phyloP scores from a whole-genome alignment of 345 rosid species.

The Laguncularia racemosa region DNA sequence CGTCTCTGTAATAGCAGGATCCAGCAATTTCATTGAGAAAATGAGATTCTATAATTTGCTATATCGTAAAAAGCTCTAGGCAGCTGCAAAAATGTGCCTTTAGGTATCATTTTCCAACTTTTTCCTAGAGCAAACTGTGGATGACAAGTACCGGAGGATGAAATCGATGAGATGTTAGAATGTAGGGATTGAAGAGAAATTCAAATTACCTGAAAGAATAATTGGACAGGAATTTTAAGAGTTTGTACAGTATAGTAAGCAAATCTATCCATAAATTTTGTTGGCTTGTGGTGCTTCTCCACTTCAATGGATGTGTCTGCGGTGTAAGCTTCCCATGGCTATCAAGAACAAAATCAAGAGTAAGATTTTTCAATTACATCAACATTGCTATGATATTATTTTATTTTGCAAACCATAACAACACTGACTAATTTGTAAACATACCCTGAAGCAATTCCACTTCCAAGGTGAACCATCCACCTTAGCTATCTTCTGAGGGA shows the following conservation, averaged over 20 bases:
- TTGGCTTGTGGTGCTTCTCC: constrained; percentile 47
- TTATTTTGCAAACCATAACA: too few species aligned
- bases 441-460: constrained; percentile 57
- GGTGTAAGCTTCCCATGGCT: constrained; percentile 62
- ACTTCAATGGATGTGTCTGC: constrained; percentile 47
- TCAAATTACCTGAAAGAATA: constrained; percentile 44
- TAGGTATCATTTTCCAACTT: too few species aligned
- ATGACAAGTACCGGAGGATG: not conserved
- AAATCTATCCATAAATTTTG: constrained; percentile 39
- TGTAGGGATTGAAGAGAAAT: too few species aligned
- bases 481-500: constrained; percentile 33
- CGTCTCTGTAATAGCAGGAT: constrained; percentile 24
- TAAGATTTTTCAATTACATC: too few species aligned
- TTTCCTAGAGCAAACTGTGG: not conserved
- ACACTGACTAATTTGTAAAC: not conserved
- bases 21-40: not conserved
- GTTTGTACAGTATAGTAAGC: constrained; percentile 57
- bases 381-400: too few species aligned
- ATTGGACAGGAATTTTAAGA: constrained; percentile 33
- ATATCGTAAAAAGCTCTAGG: not conserved
- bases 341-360: not conserved
- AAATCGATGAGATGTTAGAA: not conserved
- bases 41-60: not conserved
- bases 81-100: too few species aligned
- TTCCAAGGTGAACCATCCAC: constrained; percentile 64